phyloP scores from a whole-genome alignment of 2,329 filamentous ascomycete species.

The Arthrobotrys musiformis region DNA sequence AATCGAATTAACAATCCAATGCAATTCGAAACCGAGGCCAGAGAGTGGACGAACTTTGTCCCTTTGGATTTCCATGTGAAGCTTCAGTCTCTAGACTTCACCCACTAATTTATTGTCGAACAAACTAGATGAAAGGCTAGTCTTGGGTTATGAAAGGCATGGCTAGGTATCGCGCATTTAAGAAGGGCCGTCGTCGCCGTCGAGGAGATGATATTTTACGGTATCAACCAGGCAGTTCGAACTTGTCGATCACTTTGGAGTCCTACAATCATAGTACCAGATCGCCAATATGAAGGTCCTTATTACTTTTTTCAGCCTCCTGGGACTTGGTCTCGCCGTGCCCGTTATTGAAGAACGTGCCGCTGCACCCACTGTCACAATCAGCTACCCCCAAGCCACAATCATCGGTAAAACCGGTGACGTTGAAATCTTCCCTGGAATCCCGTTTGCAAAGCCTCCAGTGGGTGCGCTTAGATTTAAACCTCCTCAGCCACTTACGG shows the following conservation, averaged over 20 bases:
- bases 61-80: slow-evolving; percentile 43
- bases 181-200: slow-evolving; percentile 23
- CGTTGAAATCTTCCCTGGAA: slow-evolving; percentile 72
- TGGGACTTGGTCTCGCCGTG: slow-evolving; percentile 45
- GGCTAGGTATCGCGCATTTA: slow-evolving; percentile 27
- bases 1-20: slow-evolving; percentile 9
- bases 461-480: slow-evolving; percentile 66
- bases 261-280: background rate
- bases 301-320: slow-evolving; percentile 22
- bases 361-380: slow-evolving; percentile 67
- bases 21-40: slow-evolving; percentile 38
- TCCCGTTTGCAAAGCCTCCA: slow-evolving; percentile 71
- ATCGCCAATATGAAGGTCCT: slow-evolving; percentile 47
- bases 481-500: slow-evolving; percentile 61
- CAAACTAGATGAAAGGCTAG: background rate
- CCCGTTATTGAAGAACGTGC: slow-evolving; percentile 65
- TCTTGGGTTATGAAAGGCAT: background rate
- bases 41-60: background rate
- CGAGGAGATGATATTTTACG: slow-evolving; percentile 4
- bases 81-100: background rate
- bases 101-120: background rate
- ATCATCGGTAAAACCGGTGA: slow-evolving; percentile 66
- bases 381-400: slow-evolving; percentile 67
- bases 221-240: background rate
- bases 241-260: background rate